Evolutionary conservation across 345 rosid species (phyloP).

Genomic region (Gossypioides kirkii): DNA sequence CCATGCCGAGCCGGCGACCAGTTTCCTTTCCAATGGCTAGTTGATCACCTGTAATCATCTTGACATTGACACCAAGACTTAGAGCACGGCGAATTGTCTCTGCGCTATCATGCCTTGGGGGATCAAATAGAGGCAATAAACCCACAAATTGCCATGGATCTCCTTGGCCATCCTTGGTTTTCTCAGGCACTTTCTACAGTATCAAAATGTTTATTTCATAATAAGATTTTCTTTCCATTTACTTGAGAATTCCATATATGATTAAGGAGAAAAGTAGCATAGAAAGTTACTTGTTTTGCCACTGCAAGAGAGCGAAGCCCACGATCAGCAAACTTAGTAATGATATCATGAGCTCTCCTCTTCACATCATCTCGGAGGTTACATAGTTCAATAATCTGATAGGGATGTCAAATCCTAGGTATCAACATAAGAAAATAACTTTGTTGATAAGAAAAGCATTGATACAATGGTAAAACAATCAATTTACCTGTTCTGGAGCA

Average conservation of each 20-base stretch:
- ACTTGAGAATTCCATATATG: not conserved
- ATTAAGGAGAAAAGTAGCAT: not conserved
- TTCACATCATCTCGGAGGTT: constrained; percentile 36
- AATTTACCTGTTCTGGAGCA: constrained; percentile 61
- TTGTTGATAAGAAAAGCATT: not conserved
- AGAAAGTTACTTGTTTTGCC: constrained; percentile 38
- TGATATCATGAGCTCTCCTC: constrained; percentile 51
- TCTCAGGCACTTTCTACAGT: constrained; percentile 47
- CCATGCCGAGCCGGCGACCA: constrained; percentile 74
- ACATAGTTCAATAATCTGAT: constrained; percentile 52
- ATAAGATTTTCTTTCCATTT: not conserved
- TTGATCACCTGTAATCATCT: constrained; percentile 81
- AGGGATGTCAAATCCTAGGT: not conserved
- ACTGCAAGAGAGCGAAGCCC: constrained; percentile 71
- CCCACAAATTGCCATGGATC: constrained; percentile 68
- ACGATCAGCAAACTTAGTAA: constrained; percentile 62
- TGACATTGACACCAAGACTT: constrained; percentile 63
- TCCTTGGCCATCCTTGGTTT: constrained; percentile 53
- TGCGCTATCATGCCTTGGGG: constrained; percentile 79
- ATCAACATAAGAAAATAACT: not conserved
- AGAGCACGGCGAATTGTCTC: constrained; percentile 72
- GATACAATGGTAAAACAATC: not conserved
- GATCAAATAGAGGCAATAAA: constrained; percentile 67
- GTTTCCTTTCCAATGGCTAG: constrained; percentile 73
- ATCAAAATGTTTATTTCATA: not conserved